Percentiles rank a stretch among this genome's conserved stretches.
Evolutionary conservation across 129 eudicot genomes (phyloP).

Genomic region (carrot (Daucus carota)): DH1_v3.0 NC_030387.2:32360501-32361000

Average conservation of each 20-base stretch:
- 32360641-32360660: background rate
- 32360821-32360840: background rate
- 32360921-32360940: background rate
- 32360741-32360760: background rate
- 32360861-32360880: background rate
- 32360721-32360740: background rate
- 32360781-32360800: background rate
- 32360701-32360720: background rate
- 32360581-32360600: slow-evolving; percentile 99
- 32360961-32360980: background rate
- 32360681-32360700: background rate
- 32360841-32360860: background rate
- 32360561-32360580: slow-evolving; percentile 98
- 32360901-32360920: background rate
- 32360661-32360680: background rate
- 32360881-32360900: background rate
- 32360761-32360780: background rate
- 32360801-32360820: background rate
- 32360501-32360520: background rate
- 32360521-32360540: slow-evolving; percentile 92
- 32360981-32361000: background rate
- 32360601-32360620: slow-evolving; percentile 98
- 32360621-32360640: slow-evolving; percentile 13
- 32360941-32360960: background rate
- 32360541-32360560: slow-evolving; percentile 96